Evolutionary conservation across 345 rosid genomes (phyloP), one percentile per base, ranked within the genome.

Genomic region (Brassica cretica): DNA sequence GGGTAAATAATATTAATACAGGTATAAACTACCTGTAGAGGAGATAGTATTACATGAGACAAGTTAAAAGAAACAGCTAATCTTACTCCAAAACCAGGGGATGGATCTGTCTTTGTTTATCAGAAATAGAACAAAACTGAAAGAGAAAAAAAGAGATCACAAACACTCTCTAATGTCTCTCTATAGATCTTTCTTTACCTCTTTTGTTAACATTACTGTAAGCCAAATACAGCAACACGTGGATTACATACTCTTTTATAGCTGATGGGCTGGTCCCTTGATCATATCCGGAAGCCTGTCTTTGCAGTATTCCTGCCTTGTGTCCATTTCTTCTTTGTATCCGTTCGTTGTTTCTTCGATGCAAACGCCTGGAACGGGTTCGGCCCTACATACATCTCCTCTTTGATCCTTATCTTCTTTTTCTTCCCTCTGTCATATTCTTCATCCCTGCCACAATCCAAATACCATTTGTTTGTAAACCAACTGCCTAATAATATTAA

Each of bases 361-460:
- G 96, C 90, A 16, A 87, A 5, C 84, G 78, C 82, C 82, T 93
- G 99, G 91, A 95, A 95, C 59, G 72, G 90, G 84, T 93, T 95
- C 33, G 88, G 87, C 30, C 94, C 93, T 5, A 73, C 85, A 64
- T 87, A 85, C 46, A 67, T 37, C 27, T 81, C 87, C 78, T 79
- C 85, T 11, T 82, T 75, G 0, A 19, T 66, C 81, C 87, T 87
- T 51, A 90, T 68, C 85, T 95, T 95, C 90, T 90, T 95, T 82
- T 91, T 87, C 88, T 83, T 95, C 14, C 99, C 99, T n/a, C 82
- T 85, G 73, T 95, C 99, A 72, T 95, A 95, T 78, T 93, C 97
- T 78, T 90, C 97, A 70, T 95, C 99, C 97, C 99, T 95, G 81
- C 51, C 58, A 69, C 39, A 70, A 15, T 71, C 66, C 35, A 44